Base-by-base conservation (phyloP, 352 stramenopile genomes). In the Phytophthora uliginosa region DNA sequence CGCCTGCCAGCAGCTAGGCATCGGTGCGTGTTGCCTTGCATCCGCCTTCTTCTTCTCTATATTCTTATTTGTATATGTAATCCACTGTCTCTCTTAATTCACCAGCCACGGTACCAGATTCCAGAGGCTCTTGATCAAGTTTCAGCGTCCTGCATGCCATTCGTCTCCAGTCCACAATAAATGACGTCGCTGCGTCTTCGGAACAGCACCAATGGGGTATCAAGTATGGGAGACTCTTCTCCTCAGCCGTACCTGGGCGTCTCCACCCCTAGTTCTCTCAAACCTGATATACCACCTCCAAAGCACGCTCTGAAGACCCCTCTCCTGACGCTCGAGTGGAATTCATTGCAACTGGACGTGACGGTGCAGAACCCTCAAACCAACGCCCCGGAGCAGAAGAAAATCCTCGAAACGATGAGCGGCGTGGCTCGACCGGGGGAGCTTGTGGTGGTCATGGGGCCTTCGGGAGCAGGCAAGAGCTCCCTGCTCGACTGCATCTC, bases 401-500 rank as follows among this genome's bases (percentile, higher is more conserved):
- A 76, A 15, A 89, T 95, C 50, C 75, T 95, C 2, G 68, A 81
- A 28, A 50, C 76, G 2, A 72, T 93, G 59, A 83, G 58, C 51
- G 87, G 85, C 24, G 60, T 76, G 36, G 83, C 84, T 36, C 68
- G 64, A 26, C 85, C 86, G 6, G 87, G 88, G 17, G 73, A 86
- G 38, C 71, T 94, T 9, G 63, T 92, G n/a, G 84, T 88, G 22
- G 67, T 95, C 63, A 92, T 92, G 78, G 88, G 88, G 3, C 80
- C 82, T 8, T 88, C 76, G 0, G 88, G 90, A 18, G 87, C 89
- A 18, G 93, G 94, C 1, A 98, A 99, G 73, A 98, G 90, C 17
- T 98, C 96, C 3, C 79, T 99, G 7, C 86, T 98, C 26, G 95
- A 99, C 85, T 96, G 98, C 17, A 94, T 99, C 62, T 91, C 95